phyloP scores from a whole-genome alignment of 1,284 basidiomycete genomes.

The Tilletia indica region DNA sequence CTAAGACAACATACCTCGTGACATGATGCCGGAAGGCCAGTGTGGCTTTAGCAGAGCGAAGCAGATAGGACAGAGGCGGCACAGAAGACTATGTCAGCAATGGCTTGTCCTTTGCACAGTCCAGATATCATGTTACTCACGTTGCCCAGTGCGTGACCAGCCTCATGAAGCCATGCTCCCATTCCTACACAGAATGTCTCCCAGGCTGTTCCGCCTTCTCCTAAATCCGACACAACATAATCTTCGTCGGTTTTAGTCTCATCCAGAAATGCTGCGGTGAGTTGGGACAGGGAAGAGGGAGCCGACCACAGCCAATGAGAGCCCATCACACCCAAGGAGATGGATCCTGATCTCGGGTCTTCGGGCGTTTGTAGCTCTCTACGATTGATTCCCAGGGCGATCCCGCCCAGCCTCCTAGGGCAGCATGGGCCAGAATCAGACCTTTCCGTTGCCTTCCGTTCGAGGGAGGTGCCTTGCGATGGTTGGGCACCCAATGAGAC shows the following conservation, averaged over 20 bases:
- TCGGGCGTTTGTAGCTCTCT: background rate
- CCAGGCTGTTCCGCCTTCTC: conserved; percentile 32
- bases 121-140: background rate
- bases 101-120: background rate
- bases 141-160: conserved; percentile 34
- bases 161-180: conserved; percentile 38
- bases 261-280: conserved; percentile 33
- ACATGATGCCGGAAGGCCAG: conserved; percentile 35
- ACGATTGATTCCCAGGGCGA: background rate
- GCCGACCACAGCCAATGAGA: conserved; percentile 43
- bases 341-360: background rate
- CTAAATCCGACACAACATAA: conserved; percentile 36
- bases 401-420: conserved; percentile 24
- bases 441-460: background rate
- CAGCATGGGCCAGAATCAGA: conserved; percentile 39
- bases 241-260: conserved; percentile 31
- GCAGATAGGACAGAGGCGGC: too few species aligned
- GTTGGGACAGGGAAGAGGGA: conserved; percentile 24
- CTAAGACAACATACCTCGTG: conserved; percentile 21
- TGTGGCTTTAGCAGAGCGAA: background rate
- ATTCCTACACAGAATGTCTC: conserved; percentile 42
- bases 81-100: background rate
- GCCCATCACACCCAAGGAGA: conserved; percentile 36
- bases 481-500: conserved; percentile 30
- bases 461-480: conserved; percentile 12